Evolutionary conservation across 2,329 filamentous ascomycete species (phyloP).

Genomic region (Scedosporium dehoogii): DNA sequence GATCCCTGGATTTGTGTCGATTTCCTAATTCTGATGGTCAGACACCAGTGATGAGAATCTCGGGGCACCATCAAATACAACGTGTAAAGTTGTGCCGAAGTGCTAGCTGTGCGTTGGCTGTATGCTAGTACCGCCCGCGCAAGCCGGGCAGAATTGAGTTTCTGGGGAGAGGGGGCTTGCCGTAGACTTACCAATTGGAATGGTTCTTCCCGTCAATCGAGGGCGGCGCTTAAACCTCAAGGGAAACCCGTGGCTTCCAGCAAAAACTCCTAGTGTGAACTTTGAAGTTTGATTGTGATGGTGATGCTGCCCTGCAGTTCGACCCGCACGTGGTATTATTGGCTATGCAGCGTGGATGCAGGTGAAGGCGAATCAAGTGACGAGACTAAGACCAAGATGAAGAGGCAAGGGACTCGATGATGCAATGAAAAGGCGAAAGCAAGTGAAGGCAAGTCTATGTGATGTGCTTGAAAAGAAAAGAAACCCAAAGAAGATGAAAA

Average conservation of each 20-base stretch:
- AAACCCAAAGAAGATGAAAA: not conserved
- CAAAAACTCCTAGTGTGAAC: not conserved
- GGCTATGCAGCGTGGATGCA: slow-evolving; percentile 2
- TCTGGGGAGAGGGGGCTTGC: not conserved
- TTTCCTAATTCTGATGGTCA: not conserved
- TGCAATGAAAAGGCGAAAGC: not conserved
- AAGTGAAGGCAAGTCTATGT: not conserved
- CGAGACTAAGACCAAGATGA: not conserved
- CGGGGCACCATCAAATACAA: not conserved
- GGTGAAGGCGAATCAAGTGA: slow-evolving; percentile 2
- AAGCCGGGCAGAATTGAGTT: not conserved
- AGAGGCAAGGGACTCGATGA: slow-evolving; percentile 7
- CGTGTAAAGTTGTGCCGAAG: not conserved
- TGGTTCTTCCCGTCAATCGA: not conserved
- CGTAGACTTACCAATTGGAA: not conserved
- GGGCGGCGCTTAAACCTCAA: not conserved
- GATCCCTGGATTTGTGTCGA: not conserved
- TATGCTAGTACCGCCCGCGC: not conserved
- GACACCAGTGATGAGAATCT: not conserved
- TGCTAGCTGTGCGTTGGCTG: not conserved
- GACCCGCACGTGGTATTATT: not conserved
- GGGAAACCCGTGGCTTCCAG: not conserved
- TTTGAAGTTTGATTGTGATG: not conserved
- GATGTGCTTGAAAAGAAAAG: not conserved
- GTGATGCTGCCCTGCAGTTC: slow-evolving; percentile 1